Evolutionary conservation across 1,139 yeast species (phyloP), one percentile per base, ranked within the genome.

Genomic region (Zygoascus sp.): DNA sequence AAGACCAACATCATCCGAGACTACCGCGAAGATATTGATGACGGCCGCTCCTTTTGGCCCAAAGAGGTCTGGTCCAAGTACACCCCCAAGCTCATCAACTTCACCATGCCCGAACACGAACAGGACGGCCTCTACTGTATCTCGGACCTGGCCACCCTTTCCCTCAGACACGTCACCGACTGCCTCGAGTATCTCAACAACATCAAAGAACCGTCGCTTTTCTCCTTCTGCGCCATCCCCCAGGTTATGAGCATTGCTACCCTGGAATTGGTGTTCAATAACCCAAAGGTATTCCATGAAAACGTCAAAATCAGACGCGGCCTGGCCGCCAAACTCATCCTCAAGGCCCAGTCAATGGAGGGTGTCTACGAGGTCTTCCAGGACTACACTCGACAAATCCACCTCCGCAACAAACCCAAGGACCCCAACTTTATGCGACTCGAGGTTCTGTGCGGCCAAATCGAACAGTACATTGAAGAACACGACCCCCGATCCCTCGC

Each of bases 191-290:
- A 86, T 63, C 74, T 94, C 50, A 77, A 94, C 21, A 73, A 82
- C 56, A 79, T 92, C 42, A 77, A 78, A 51, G 98, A 94, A 61
- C 87, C 85, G 48, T 80, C 96, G 0, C 71, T 84, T 45, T 92
- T 88, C 73, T 83, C 82, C 56, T 92, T 92, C 72, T 90, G 97
- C 70, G 90, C 97, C 15, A 92, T 92, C 62, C 98, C 98, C 16
- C 98, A 92, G 68, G 97, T 90, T 27, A 92, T 92, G 98, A 96
- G 97, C 36, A 83, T 92, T 63, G 97, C 97, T 7, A 88, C 97
- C 0, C 73, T 92, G 58, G 90, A 92, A 21, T 74, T 83, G 49
- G 85, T 92, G 36, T 90, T 85, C 73, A 83, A 86, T 64, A 94
- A 94, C 68, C 82, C 83, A 8, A 65, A 72, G 3, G 85, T 92